These are phyloP conservation scores for cucumber (Cucumis sativus) DNA, from an alignment of 306 rosid species.

Conservation along the genomic window Cucumber_9930_V3 NC_026659.2:26094501-26095000, in stretches of 20 bases:
- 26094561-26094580: neutral
- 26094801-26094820: conserved; percentile 66
- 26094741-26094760: conserved; percentile 65
- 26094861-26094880: neutral
- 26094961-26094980: conserved; percentile 57
- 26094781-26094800: conserved; percentile 59
- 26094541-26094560: neutral
- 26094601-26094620: neutral
- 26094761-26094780: conserved; percentile 76
- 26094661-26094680: neutral
- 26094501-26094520: neutral
- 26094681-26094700: conserved; percentile 65
- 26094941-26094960: conserved; percentile 87
- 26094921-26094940: conserved; percentile 11
- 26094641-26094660: neutral
- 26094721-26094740: conserved; percentile 89
- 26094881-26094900: neutral
- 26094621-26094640: neutral
- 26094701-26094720: conserved; percentile 50
- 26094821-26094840: conserved; percentile 56
- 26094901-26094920: neutral
- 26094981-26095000: conserved; percentile 85
- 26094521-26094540: neutral
- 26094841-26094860: neutral
- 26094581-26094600: neutral